phyloP scores from a whole-genome alignment of 116 monocot species.

The Posidonia oceanica region DNA sequence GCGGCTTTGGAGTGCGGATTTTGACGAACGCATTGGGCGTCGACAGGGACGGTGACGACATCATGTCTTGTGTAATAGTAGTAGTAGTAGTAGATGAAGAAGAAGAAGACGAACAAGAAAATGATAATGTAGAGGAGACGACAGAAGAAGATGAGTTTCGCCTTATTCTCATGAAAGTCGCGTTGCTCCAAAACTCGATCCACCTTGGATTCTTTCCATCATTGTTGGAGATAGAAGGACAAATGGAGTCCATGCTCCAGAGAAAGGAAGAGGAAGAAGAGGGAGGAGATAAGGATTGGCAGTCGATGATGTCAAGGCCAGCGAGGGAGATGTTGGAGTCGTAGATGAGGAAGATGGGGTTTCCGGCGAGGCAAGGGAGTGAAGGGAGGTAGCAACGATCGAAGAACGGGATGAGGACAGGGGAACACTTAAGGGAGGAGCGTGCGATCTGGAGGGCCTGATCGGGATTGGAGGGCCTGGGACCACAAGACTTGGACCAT shows the following conservation, averaged over 20 bases:
- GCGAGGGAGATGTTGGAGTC: constrained; percentile 56
- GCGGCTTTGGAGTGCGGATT: constrained; percentile 19
- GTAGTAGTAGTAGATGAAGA: too few relatives aligned
- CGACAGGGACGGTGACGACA: background rate
- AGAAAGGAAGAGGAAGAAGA: background rate
- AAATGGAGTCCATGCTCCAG: constrained; percentile 8
- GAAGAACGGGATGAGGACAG: constrained; percentile 69
- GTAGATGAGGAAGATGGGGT: constrained; percentile 74
- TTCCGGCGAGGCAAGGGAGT: constrained; percentile 64
- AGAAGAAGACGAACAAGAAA: background rate
- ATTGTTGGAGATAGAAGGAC: background rate
- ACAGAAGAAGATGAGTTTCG: constrained; percentile 15
- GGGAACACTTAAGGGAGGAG: constrained; percentile 38
- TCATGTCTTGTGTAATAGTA: too few relatives aligned
- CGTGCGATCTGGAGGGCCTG: constrained; percentile 39
- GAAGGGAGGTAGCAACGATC: constrained; percentile 75
- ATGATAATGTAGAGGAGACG: background rate
- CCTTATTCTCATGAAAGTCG: constrained; percentile 31
- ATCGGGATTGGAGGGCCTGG: constrained; percentile 28
- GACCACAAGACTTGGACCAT: constrained; percentile 62
- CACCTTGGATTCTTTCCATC: constrained; percentile 37
- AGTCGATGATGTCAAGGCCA: constrained; percentile 63
- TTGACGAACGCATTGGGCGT: constrained; percentile 20
- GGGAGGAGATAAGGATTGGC: constrained; percentile 19
- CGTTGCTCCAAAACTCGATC: constrained; percentile 97